Evolutionary conservation across 192 early-diverging fungal species (phyloP).

Genomic region (Coemansia sp.): DNA sequence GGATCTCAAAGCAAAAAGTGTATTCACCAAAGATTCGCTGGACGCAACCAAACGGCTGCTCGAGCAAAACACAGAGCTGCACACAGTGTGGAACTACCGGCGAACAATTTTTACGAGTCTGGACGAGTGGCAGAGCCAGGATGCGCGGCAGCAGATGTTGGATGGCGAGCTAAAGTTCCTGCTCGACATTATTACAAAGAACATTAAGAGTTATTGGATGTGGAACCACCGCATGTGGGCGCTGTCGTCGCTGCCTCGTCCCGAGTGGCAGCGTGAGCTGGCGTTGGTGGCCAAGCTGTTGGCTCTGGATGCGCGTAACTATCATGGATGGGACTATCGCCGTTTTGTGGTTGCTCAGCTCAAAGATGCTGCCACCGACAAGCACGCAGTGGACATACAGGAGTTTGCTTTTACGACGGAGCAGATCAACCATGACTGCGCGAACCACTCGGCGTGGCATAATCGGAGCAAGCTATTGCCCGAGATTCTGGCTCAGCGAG

Average conservation of each 20-base stretch:
- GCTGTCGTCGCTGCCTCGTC: conserved; percentile 69
- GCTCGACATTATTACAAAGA: conserved; percentile 66
- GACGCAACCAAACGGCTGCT: conserved; percentile 69
- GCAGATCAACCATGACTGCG: conserved; percentile 92
- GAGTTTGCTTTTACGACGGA: conserved; percentile 89
- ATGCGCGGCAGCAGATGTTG: conserved; percentile 14
- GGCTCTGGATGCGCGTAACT: conserved; percentile 89
- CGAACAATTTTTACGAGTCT: conserved; percentile 62
- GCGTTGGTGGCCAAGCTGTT: conserved; percentile 75
- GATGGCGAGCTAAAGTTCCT: conserved; percentile 74
- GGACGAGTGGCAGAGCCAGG: conserved; percentile 15
- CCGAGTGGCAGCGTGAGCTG: conserved; percentile 80
- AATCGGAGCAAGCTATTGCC: conserved; percentile 82
- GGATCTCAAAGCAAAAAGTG: conserved; percentile 16
- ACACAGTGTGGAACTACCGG: conserved; percentile 94
- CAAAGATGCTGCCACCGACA: conserved; percentile 25
- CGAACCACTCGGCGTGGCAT: conserved; percentile 99
- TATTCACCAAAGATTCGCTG: conserved; percentile 57
- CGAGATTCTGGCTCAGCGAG: conserved; percentile 9
- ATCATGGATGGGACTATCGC: conserved; percentile 98
- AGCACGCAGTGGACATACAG: neutral
- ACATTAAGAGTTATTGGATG: conserved; percentile 97
- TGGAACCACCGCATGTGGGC: conserved; percentile 97
- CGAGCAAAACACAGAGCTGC: conserved; percentile 83
- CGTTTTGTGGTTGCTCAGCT: conserved; percentile 70